Evolutionary conservation across 2,329 filamentous ascomycete genomes (phyloP).

Genomic region (Cordyceps fumosorosea): DNA sequence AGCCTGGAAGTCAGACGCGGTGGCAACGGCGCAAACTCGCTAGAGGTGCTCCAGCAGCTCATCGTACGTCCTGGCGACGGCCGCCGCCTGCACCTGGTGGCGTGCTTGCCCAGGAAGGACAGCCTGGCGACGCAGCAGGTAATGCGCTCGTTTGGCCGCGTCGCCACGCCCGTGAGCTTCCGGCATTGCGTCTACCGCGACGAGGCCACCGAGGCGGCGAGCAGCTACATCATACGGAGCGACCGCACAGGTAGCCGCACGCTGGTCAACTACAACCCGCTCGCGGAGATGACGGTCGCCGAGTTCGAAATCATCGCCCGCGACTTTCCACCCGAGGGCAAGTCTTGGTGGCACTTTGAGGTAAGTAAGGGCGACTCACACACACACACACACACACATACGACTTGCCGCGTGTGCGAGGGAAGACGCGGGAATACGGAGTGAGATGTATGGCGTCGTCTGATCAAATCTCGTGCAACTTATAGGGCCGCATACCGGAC

Average conservation of each 20-base stretch:
- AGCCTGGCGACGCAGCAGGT: constrained; percentile 48
- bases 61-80: constrained; percentile 21
- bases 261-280: constrained; percentile 61
- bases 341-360: constrained; percentile 67
- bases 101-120: constrained; percentile 45
- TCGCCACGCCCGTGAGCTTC: constrained; percentile 38
- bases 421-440: neutral
- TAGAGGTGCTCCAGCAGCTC: constrained; percentile 64
- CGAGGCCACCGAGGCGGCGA: constrained; percentile 49
- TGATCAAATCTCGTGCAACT: neutral
- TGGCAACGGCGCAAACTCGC: constrained; percentile 66
- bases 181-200: constrained; percentile 53
- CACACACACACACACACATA: too few species aligned
- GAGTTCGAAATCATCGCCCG: constrained; percentile 49
- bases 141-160: constrained; percentile 42
- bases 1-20: constrained; percentile 54
- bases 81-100: constrained; percentile 37
- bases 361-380: constrained; percentile 29
- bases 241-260: constrained; percentile 54
- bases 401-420: neutral
- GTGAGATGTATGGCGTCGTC: neutral
- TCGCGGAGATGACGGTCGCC: constrained; percentile 58
- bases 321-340: constrained; percentile 28
- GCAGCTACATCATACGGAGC: constrained; percentile 64
- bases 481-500: constrained; percentile 56